phyloP scores from a whole-genome alignment of 768 basidiomycete species.

The Mycena metata region DNA sequence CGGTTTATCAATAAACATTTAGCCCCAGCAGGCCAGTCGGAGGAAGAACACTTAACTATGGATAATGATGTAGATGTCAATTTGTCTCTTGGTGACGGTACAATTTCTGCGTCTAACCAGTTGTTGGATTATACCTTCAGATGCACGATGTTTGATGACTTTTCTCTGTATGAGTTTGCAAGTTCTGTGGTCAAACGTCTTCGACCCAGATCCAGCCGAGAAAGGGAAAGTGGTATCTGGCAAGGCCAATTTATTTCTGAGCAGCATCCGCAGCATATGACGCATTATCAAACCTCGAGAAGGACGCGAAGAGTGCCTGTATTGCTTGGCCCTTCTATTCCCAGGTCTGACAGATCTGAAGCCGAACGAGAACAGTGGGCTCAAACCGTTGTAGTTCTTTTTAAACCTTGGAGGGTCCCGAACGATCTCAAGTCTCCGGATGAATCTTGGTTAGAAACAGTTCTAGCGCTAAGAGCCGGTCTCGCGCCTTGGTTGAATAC shows the following conservation, averaged over 20 bases:
- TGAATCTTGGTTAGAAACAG: not conserved
- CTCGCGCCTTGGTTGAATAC: conserved; percentile 2
- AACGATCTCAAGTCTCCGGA: not conserved
- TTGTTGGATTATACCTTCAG: not conserved
- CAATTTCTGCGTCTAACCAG: conserved; percentile 7
- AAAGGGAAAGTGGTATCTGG: too few species aligned
- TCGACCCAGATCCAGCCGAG: too few species aligned
- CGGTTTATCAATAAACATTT: not conserved
- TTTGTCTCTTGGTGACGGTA: not conserved
- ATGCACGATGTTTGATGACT: not conserved
- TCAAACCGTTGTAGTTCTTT: not conserved
- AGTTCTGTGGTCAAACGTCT: not conserved
- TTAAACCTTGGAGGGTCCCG: not conserved
- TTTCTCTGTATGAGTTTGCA: conserved; percentile 1
- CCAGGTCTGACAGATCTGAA: not conserved
- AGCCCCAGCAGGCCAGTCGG: too few species aligned
- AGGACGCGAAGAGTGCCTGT: not conserved
- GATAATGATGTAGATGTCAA: not conserved
- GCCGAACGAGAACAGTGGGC: conserved; percentile 10
- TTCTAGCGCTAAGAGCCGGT: not conserved
- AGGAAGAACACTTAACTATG: too few species aligned
- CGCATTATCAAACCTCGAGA: not conserved
- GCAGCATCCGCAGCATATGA: not conserved
- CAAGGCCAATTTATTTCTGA: not conserved
- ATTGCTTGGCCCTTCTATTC: not conserved